Base-by-base conservation (phyloP, 352 stramenopile species). In the Pythium apleroticum region DNA sequence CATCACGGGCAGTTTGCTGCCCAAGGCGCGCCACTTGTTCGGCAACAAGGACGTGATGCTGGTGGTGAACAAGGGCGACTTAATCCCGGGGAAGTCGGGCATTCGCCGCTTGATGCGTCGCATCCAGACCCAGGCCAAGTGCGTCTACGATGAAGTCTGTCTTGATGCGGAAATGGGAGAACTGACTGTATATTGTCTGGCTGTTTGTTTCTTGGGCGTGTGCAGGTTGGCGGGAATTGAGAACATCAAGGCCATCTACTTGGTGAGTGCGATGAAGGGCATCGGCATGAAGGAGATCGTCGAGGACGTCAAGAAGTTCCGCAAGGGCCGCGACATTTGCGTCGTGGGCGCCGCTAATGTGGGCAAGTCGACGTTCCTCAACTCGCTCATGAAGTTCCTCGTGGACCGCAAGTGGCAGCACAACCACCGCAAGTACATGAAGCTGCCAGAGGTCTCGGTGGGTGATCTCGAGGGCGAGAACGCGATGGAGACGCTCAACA, bases 361-460 rank as follows among this genome's bases (percentile, higher is more conserved):
- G 9, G 92, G 92, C 64, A 98, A 98, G 72, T 95, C 80, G 56
- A 96, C 89, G 49, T 97, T 98, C 64, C 74, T 98, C 25, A 98
- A 98, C 75, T 86, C 88, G 48, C 84, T 97, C 56, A 78, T 98
- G 67, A 81, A 89, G 53, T 84, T 82, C 45, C 56, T 95, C n/a
- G 72, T 86, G 33, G 80, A 90, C 37, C 81, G 82, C 66, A 93
- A 93, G 72, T 93, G 84, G 84, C 78, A 91, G 63, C 84, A 93
- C 67, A 93, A 93, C 72, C 84, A 93, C 60, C 81, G 84, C 74
- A 91, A 91, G 71, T 93, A 91, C 76, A 91, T 90, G 78, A 91
- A 91, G 59, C 78, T 88, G 52, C 52, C 69, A 0, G 75, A 90
- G 31, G 71, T 93, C 27, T 67, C 80, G 12, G 33, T 89, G 35